These are phyloP conservation scores for Elasticomyces elasticus DNA, from an alignment of 495 filamentous ascomycete genomes.

Conservation along the genomic window DNA sequence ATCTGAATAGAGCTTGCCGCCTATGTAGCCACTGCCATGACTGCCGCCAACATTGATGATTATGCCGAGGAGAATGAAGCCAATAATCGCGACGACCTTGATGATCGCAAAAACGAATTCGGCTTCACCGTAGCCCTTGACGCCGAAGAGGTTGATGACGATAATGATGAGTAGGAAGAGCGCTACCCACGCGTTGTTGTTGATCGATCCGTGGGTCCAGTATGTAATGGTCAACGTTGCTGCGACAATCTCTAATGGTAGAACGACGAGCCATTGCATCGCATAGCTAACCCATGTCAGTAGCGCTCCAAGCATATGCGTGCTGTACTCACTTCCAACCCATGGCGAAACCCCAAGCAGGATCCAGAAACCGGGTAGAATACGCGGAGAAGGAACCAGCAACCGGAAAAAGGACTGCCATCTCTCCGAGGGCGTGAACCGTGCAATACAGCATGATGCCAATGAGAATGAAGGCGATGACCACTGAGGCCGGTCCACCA, in stretches of 20 bases:
- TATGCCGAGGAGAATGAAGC: conserved; percentile 38
- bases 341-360: conserved; percentile 48
- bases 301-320: conserved; percentile 28
- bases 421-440: conserved; percentile 58
- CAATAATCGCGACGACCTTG: conserved; percentile 41
- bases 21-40: conserved; percentile 33
- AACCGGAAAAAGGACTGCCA: conserved; percentile 61
- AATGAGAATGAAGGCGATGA: conserved; percentile 41
- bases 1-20: conserved; percentile 46
- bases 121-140: conserved; percentile 45
- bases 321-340: conserved; percentile 43
- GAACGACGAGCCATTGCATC: conserved; percentile 80
- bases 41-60: conserved; percentile 26
- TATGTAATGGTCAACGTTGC: conserved; percentile 55
- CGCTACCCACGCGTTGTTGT: conserved; percentile 39
- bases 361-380: conserved; percentile 46
- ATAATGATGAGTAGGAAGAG: conserved; percentile 39
- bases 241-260: conserved; percentile 85
- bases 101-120: conserved; percentile 43
- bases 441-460: conserved; percentile 45
- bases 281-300: conserved; percentile 49
- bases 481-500: conserved; percentile 32
- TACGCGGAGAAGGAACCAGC: conserved; percentile 53
- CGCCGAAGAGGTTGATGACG: conserved; percentile 38
- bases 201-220: conserved; percentile 44